Conservation (phyloP, 768 basidiomycete species). For the Macrolepiota dolichaula region DNA sequence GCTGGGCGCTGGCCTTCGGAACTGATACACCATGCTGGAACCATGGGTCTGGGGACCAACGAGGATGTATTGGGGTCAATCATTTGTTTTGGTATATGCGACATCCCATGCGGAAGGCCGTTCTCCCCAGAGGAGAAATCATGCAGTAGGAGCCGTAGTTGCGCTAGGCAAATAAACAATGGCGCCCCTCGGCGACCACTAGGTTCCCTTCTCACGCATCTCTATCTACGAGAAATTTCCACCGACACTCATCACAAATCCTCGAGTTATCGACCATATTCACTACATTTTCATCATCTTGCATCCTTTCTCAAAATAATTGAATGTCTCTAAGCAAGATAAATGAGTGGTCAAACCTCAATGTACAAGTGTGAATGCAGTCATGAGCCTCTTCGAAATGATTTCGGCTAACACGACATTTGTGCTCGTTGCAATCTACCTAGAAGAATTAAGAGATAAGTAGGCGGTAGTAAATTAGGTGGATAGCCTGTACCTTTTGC, state of each 20-base stretch:
- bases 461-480: not conserved
- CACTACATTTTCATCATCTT: constrained; percentile 1
- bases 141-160: no score
- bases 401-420: not conserved
- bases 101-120: no score
- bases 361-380: not conserved
- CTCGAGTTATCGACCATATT: not conserved
- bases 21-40: no score
- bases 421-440: not conserved
- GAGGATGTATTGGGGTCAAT: no score
- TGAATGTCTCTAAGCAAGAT: not conserved
- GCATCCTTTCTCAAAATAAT: not conserved
- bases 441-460: not conserved
- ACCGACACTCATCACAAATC: constrained; percentile 7
- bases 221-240: not conserved
- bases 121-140: no score
- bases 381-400: constrained; percentile 4
- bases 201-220: not conserved
- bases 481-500: not conserved
- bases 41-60: no score
- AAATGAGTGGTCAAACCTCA: not conserved
- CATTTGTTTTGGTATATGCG: no score
- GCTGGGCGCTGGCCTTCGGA: no score
- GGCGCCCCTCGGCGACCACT: no score
- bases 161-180: no score